Base-by-base conservation (phyloP, 768 basidiomycete genomes). In the Amanita thiersii region DNA sequence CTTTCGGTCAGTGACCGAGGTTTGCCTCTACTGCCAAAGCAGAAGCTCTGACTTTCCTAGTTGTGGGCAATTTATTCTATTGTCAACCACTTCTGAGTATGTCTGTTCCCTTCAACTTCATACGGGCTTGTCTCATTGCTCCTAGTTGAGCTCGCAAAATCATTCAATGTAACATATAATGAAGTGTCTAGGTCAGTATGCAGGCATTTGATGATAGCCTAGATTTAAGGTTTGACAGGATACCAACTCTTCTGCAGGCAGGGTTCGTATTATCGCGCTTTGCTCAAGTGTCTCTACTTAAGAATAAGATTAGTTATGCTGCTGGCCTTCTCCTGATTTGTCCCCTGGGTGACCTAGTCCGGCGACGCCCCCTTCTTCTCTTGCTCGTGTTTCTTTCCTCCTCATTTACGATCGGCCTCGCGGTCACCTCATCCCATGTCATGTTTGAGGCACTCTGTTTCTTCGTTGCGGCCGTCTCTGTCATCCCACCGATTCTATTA, bases 321-420 rank as follows among this genome's bases (percentile, higher is more conserved):
- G 63, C 64, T 6, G 86, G 86, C 1, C 68, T 90, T 5, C 57
- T 91, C 2, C 58, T 91, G 29, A 75, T 93, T 40, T 75, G 84
- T 0, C 90, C 91, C 1, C 65, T 89, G 0, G 90, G 91, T 5
- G 90, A 94, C 56, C 72, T 92, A 15, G 71, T 89, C 19, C 81
- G 83, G 14, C 66, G 89, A 25, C 69, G 90, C 9, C 80, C 77
- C 31, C 66, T 94, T 0, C 69, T 84, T 23, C 65, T 93, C 15
- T 44, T 68, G 7, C 59, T 88, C 14, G 63, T 82, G 28, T 49
- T 71, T 1, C 35, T 72, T 15, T 75, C 80, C 0, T 69, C 73
- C 0, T 52, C 68, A 3, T 63, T 94, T 2, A 77, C 83, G 0
- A 77, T 92, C 37, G 88, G 82, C 0, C 68, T 91, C 1, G 72